These are phyloP conservation scores for Botryococcus braunii DNA, from an alignment of 163 green algal species.

Conservation along the genomic window DNA sequence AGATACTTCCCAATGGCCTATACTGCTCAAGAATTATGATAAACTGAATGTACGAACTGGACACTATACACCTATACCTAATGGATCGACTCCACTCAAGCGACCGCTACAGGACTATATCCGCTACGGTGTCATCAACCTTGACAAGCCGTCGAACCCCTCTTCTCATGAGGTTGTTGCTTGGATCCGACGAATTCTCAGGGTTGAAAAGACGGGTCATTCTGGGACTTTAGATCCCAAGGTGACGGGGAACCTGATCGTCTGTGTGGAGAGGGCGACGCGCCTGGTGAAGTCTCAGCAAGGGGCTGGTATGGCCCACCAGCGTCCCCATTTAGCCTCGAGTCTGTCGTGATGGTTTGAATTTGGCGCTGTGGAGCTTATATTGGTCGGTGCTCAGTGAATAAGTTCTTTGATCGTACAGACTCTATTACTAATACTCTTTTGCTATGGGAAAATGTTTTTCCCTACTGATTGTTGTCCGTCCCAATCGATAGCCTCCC, in stretches of 20 bases:
- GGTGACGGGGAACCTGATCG: conserved; percentile 94
- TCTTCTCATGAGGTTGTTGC: conserved; percentile 96
- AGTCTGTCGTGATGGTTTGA: no score
- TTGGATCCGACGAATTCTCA: conserved; percentile 92
- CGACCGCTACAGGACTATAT: conserved; percentile 25
- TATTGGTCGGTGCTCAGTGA: no score
- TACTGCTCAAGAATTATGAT: conserved; percentile 97
- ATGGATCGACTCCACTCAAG: conserved; percentile 79
- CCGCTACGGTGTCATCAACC: conserved; percentile 92
- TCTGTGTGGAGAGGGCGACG: conserved; percentile 94
- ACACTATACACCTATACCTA: conserved; percentile 97
- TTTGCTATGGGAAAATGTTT: no score
- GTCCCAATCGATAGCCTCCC: no score
- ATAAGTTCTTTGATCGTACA: no score
- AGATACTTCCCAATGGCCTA: conserved; percentile 90
- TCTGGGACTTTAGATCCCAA: conserved; percentile 96
- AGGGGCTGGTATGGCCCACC: no score
- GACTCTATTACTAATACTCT: no score
- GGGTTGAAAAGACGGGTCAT: conserved; percentile 97
- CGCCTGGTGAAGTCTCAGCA: conserved; percentile 97
- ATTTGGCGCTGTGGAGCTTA: no score
- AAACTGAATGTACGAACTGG: conserved; percentile 92
- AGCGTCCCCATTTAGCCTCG: no score
- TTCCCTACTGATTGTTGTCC: no score
- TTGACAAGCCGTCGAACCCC: conserved; percentile 97